Conservation (phyloP, 495 filamentous ascomycete genomes). For the Clavariopsis aquatica region DNA sequence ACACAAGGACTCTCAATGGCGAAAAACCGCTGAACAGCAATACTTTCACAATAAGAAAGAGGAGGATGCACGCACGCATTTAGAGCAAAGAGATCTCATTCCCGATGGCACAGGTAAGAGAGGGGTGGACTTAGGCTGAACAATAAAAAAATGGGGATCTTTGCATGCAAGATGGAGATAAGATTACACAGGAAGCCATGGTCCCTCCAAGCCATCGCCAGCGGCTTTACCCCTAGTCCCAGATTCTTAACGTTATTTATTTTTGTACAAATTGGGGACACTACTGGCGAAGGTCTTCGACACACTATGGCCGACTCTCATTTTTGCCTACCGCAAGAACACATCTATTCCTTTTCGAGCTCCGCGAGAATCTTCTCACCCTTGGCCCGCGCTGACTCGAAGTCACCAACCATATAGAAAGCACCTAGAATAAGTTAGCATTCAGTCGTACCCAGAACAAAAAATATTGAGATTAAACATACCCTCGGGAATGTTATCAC, state of each 20-base stretch:
- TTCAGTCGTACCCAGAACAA: neutral
- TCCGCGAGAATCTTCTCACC: conserved; percentile 99
- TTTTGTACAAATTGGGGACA: conserved; percentile 30
- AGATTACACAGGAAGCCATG: conserved; percentile 38
- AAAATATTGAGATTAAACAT: conserved; percentile 35
- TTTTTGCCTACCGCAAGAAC: conserved; percentile 9
- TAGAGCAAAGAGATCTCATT: conserved; percentile 7
- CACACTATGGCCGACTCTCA: conserved; percentile 22
- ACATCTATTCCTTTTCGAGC: conserved; percentile 64
- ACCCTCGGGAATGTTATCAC: conserved; percentile 92
- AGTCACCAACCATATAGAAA: conserved; percentile 98
- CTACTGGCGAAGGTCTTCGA: conserved; percentile 8
- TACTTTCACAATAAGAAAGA: no score
- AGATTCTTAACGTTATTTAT: conserved; percentile 11
- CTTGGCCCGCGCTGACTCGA: conserved; percentile 90
- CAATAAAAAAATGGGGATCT: conserved; percentile 18
- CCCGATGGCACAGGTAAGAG: neutral
- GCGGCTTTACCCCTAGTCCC: conserved; percentile 9
- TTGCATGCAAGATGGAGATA: conserved; percentile 37
- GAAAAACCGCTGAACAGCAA: no score
- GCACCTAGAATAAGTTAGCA: conserved; percentile 53
- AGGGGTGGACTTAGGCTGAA: neutral
- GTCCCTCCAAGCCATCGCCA: conserved; percentile 26
- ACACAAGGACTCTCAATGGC: no score
- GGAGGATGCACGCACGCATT: neutral